Conservation (phyloP, 257 asterid genomes). For the Solanum piurae region DNA sequence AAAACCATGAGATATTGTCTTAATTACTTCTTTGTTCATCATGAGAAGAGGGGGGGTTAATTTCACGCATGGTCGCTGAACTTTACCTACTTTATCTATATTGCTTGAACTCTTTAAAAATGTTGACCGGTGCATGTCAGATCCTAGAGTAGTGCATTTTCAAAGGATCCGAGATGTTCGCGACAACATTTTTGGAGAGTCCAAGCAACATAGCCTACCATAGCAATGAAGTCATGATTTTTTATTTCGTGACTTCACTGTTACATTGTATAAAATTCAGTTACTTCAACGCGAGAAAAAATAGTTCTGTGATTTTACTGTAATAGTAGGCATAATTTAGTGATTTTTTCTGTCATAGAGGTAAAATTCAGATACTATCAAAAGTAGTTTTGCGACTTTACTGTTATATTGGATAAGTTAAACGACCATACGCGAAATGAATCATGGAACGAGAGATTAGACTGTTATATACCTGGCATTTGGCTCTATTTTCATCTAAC, state of each 20-base stretch:
- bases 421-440: background rate
- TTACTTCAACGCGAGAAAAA: background rate
- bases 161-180: fast-evolving
- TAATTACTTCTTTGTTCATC: background rate
- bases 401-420: background rate
- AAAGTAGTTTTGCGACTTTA: background rate
- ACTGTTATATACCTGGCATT: conserved; percentile 69
- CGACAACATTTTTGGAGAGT: background rate
- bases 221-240: background rate
- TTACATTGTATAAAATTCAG: background rate
- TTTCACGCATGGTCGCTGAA: background rate
- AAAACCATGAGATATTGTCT: background rate
- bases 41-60: background rate
- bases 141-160: background rate
- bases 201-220: background rate
- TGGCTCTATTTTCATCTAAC: conserved; percentile 95
- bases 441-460: background rate
- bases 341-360: background rate
- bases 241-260: no score
- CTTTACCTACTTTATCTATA: background rate
- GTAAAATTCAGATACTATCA: background rate
- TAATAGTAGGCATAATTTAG: background rate
- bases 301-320: background rate
- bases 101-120: background rate
- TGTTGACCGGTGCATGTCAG: background rate